A percentile compares a stretch with the other conserved stretches of the same genome.
phyloP scores from a whole-genome alignment of 176 grass and related monocot species.

The Saccharum spontaneum region DNA sequence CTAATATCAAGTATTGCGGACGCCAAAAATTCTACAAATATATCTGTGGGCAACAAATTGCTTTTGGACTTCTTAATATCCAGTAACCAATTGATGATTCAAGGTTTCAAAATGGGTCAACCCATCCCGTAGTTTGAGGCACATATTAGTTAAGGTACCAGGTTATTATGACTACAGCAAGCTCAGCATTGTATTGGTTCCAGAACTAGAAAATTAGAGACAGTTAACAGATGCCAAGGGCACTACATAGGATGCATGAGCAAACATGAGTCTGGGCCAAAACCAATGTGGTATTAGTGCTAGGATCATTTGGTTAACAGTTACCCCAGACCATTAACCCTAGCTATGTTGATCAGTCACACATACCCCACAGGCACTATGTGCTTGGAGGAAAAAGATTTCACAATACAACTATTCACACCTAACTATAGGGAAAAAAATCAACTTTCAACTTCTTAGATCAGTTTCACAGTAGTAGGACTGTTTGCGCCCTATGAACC shows the following conservation, averaged over 20 bases:
- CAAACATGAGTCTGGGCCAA: neutral
- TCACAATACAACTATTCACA: neutral
- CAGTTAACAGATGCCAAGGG: no score
- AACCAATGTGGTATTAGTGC: neutral
- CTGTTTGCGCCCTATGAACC: neutral
- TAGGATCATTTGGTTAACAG: neutral
- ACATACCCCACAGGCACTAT: neutral
- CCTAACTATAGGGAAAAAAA: neutral
- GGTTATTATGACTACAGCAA: neutral
- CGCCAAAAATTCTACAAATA: neutral
- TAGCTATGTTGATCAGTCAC: neutral
- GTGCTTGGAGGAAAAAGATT: conserved; percentile 3
- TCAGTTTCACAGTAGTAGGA: neutral
- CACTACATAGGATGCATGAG: neutral
- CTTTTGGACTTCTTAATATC: neutral
- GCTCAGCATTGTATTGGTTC: neutral
- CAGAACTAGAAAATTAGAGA: no score
- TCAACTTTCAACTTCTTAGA: neutral
- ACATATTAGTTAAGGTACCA: neutral
- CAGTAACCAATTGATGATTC: neutral
- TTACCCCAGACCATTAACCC: neutral
- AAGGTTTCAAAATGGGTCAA: neutral
- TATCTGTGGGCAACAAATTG: neutral
- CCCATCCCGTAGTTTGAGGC: no score
- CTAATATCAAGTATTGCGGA: neutral